Base-by-base conservation (phyloP, 768 basidiomycete genomes). In the Rhodotorula taiwanensis region DNA sequence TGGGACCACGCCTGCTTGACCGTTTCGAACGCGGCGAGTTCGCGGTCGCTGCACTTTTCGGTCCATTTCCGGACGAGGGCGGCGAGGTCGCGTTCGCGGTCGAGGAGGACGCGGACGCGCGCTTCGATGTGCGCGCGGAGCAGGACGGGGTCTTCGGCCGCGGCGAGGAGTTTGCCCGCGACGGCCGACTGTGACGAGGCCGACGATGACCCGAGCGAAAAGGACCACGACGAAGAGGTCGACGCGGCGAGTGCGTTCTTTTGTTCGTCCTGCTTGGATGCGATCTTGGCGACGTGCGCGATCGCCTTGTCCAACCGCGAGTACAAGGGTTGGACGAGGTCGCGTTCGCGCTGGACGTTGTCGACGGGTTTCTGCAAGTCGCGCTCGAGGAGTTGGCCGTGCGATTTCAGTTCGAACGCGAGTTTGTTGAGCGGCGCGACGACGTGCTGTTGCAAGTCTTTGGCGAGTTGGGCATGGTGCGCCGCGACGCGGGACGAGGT, bases 141-240 rank as follows among this genome's bases (percentile, higher is more conserved):
- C 36, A 65, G 52, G 53, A 65, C 51, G 15, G 68, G 68, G 44
- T 69, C 68, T 27, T 65, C 60, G n/a, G 27, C 4, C 31, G 69
- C 48, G 23, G 34, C 6, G 56, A 55, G 43, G 10, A 39, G 10
- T 16, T 39, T 39, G 36, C 36, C 10, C 36, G 36, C 9, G 10
- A 16, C 36, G 36, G 36, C 36, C 27, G 51, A 28, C 14, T 31
- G 18, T 11, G 57, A 28, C 16, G 57, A 42, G 58, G 50, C 28
- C 13, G 64, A 39, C 36, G 36, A 39, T 9, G 36, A 39, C 36
- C 36, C 36, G 36, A 39, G 16, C 36, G 36, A 16, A 9, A 9
- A 39, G 36, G 36, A 16, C 36, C 10, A 39, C 36, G 36, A 39
- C 9, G 36, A 39, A 9, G 36, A 16, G 36, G 36, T 16, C 10